These are phyloP conservation scores for Cylindrodendrum hubeiense DNA, from an alignment of 2,329 filamentous ascomycete genomes.

Conservation along the genomic window DNA sequence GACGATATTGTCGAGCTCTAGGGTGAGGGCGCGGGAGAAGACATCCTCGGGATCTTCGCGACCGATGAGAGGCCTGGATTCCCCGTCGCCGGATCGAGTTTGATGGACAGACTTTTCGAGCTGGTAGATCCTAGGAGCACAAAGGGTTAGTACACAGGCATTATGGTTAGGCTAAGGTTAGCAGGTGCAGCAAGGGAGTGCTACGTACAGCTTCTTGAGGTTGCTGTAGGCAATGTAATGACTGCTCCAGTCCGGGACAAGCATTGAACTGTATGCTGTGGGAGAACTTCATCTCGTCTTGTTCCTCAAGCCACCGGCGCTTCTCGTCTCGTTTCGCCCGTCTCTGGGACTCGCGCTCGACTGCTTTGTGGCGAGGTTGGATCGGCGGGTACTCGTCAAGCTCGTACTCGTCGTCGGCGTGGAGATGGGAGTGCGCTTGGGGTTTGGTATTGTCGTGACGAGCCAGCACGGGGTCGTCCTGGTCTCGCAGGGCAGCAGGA, in stretches of 20 bases:
- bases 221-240: constrained; percentile 99
- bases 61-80: constrained; percentile 85
- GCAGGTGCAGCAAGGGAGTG: neutral
- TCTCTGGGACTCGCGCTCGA: constrained; percentile 50
- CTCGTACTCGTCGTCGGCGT: constrained; percentile 51
- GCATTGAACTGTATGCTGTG: constrained; percentile 99
- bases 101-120: constrained; percentile 89
- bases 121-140: constrained; percentile 83
- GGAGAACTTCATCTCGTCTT: constrained; percentile 98
- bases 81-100: constrained; percentile 74
- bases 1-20: constrained; percentile 93
- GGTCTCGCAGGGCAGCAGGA: constrained; percentile 27
- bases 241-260: constrained; percentile 97
- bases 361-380: constrained; percentile 43
- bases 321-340: constrained; percentile 69
- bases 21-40: constrained; percentile 85
- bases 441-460: constrained; percentile 20
- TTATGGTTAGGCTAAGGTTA: neutral
- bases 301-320: constrained; percentile 76
- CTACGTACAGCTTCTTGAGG: constrained; percentile 91
- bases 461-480: constrained; percentile 15
- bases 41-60: constrained; percentile 82
- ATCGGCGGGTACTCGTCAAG: constrained; percentile 56
- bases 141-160: constrained; percentile 17
- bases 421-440: constrained; percentile 2